phyloP scores from a whole-genome alignment of 371 early-diverging fungal genomes.

The Actinomucor elegans region DNA sequence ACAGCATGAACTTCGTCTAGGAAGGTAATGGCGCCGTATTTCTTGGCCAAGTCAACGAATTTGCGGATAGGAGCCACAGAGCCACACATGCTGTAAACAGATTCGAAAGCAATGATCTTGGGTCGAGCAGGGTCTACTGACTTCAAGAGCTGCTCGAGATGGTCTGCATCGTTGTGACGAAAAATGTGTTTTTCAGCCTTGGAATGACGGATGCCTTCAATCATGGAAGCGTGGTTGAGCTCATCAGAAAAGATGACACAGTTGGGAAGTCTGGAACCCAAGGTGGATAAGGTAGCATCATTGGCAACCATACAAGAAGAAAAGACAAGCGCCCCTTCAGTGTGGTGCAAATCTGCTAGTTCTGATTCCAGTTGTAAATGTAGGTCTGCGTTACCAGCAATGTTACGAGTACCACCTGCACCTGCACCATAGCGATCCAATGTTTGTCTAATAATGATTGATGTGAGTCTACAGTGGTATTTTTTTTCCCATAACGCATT shows the following conservation, averaged over 20 bases:
- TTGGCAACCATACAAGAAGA: conserved; percentile 99
- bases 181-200: conserved; percentile 89
- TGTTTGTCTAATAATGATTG: conserved; percentile 52
- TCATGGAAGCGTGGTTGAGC: conserved; percentile 98
- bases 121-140: conserved; percentile 79
- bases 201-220: conserved; percentile 96
- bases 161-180: conserved; percentile 92
- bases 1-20: conserved; percentile 98
- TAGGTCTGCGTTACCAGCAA: conserved; percentile 95
- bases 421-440: conserved; percentile 96
- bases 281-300: conserved; percentile 93
- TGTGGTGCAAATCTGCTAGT: conserved; percentile 91
- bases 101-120: conserved; percentile 97
- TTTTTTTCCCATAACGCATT: background rate
- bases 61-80: conserved; percentile 95
- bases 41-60: conserved; percentile 89
- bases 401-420: conserved; percentile 99
- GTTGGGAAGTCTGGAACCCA: conserved; percentile 89
- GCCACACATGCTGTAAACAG: conserved; percentile 98
- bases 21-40: conserved; percentile 98
- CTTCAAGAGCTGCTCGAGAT: conserved; percentile 86
- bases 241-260: conserved; percentile 95
- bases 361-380: conserved; percentile 92
- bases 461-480: background rate
- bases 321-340: conserved; percentile 93